Base-by-base conservation (phyloP, 805 yeast species). In the Monosporozyma aquatica region DNA sequence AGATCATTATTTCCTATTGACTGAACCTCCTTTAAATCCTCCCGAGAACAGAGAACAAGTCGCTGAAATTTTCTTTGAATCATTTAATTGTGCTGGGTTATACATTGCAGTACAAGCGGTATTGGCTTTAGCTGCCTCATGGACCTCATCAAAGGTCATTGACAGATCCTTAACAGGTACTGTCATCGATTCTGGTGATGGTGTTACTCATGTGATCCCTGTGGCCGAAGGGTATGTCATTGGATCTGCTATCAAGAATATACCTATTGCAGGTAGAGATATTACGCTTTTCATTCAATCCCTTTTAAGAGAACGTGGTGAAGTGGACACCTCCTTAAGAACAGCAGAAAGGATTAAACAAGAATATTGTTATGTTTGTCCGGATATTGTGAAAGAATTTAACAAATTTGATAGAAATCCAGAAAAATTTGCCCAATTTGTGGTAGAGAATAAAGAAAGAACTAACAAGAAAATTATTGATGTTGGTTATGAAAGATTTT, bases 71-170 rank as follows among this genome's bases (percentile, higher is more conserved):
- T 92, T 92, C 94, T 92, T 92, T 68, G 99, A 92, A 69, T 80
- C 95, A 15, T 92, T 92, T 74, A 92, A 92, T 64, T 92, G 99
- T 68, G 97, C 97, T 14, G 99, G 99, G 46, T 71, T 92, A 47
- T 92, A 92, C 67, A 92, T 92, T 59, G 98, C 98, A 11, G 99
- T 92, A 13, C 99, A 92, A 69, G 99, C 99, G 0, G 99, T 92
- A 30, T 72, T 92, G 49, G 99, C 99, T 1, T 72, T 92, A 53
- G 99, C 99, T 6, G 98, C 98, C 1, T 87, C 96, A 6, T 92
- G 99, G 99, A 90, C 98, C 5, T 85, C 95, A 11, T 79, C 95
- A 14, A 92, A 92, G 61, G 97, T 87, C 24, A 81, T 80, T 47
- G 98, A 90, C 59, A 79, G 97, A 65, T 87, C 97, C 1, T 72